Evolutionary conservation across 305 asterid genomes (phyloP), one percentile per base, ranked within the genome.

Genomic region (Andrographis paniculata): DNA sequence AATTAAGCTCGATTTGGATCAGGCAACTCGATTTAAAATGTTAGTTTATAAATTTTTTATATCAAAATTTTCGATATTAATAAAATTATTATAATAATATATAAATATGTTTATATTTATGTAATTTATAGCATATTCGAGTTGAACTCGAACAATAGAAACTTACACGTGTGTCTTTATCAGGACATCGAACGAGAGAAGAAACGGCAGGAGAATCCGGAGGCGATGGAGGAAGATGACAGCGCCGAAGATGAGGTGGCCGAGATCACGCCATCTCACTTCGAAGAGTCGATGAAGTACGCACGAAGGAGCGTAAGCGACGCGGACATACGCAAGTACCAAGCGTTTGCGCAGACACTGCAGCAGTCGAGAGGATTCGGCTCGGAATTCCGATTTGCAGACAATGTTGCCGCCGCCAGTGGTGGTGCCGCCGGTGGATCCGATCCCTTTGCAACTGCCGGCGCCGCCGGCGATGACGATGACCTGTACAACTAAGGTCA

Each of bases 291-390:
- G 1, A 59, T 65, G 66, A 59, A 59, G 52, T 65, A 19, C 33
- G 71, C 71, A 1, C 37, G 71, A 6, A 54, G 65, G 54, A 64
- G 70, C 24, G 70, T 58, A 12, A 37, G 42, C 17, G 42, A 37
- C 14, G 42, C 42, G 3, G 71, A 65, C 16, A 59, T 59, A 27
- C 71, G 66, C 36, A 65, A 65, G 41, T 65, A 59, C 31, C 71
- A 59, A 45, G 62, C 62, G 8, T 65, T 65, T 49, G 71, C 71
- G 43, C 71, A 65, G 50, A 65, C 71, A 0, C 36, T 65, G 59
- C 71, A 65, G 51, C 71, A 65, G 38, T 65, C 71, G 7, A 43
- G 71, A 49, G 71, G 71, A 16, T 59, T 65, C 4, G 71, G 71
- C 3, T 19, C 42, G 5, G 66, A 59, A 30, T 65, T 65, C 55